Base-by-base conservation (phyloP, 2,329 filamentous ascomycete genomes). In the Pestalotiopsis sp. region DNA sequence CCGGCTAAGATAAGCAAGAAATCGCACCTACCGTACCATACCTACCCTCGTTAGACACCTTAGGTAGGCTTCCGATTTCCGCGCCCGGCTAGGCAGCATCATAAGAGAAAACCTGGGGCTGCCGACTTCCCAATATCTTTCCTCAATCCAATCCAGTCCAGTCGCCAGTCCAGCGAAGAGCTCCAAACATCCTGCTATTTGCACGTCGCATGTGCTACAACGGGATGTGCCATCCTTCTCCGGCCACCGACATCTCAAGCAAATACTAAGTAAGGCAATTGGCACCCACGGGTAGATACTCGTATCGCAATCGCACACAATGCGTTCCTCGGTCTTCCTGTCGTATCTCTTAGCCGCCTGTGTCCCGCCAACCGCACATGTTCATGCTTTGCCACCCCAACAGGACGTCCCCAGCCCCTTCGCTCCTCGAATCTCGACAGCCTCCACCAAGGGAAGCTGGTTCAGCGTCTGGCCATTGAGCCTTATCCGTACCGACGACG, bases 401-500 rank as follows among this genome's bases (percentile, higher is more conserved):
- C 27, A 27, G 12, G 59, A 31, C 59, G 25, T 38, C 11, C 38
- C 36, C 17, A 62, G 27, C 13, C 59, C 59, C 13, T 17, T 62
- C 20, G 14, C 31, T 39, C 31, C 25, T 36, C 59, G 59, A 36
- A 3, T 17, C n/a, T 36, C 59, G 36, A 36, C 23, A 13, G 14
- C 59, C 59, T 62, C 59, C 13, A 14, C 13, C 38, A 27, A 12
- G 23, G 38, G 38, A 23, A 20, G 38, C 31, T 56, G 41, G 52
- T 25, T 66, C 27, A 60, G 62, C 41, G 52, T 70, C 23, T 70
- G 68, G 68, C 68, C 68, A 11, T 70, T 70, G 31, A 75, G 67
- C 39, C 62, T 73, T 27, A 69, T 70, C 49, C 71, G 72, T 57
- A 68, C 70, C 57, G 62, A 61, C 71, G 61, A 73, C 57, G 27